Evolutionary conservation across 768 basidiomycete species (phyloP).

Genomic region (Pisolithus albus): DNA sequence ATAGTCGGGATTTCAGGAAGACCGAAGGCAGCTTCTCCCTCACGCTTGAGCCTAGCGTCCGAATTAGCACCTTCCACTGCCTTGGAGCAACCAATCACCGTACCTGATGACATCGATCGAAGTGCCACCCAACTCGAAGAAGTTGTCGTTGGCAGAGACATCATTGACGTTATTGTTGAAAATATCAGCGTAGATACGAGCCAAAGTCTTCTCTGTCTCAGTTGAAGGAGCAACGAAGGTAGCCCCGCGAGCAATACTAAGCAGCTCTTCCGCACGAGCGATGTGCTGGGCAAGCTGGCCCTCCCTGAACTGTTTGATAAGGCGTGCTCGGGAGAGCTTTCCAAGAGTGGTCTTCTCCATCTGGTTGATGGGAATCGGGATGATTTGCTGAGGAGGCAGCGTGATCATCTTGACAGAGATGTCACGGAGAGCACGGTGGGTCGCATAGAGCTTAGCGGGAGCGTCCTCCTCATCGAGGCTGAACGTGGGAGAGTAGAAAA

Average conservation of each 20-base stretch:
- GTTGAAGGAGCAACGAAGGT: conserved; percentile 14
- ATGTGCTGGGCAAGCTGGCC: conserved; percentile 25
- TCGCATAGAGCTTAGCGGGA: conserved; percentile 10
- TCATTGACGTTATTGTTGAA: conserved; percentile 18
- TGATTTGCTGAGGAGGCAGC: conserved; percentile 29
- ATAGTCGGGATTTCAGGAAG: conserved; percentile 28
- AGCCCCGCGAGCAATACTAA: conserved; percentile 12
- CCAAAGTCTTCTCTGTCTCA: conserved; percentile 21
- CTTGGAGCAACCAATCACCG: background rate
- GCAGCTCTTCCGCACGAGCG: conserved; percentile 15
- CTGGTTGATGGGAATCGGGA: conserved; percentile 32
- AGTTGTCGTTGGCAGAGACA: conserved; percentile 25
- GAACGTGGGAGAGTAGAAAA: conserved; percentile 34
- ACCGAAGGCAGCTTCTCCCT: conserved; percentile 16
- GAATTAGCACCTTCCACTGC: background rate
- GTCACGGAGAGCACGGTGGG: conserved; percentile 25
- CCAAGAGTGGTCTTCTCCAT: conserved; percentile 38
- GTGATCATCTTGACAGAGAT: conserved; percentile 24
- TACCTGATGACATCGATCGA: conserved; percentile 30
- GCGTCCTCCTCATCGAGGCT: conserved; percentile 15
- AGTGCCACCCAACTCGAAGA: conserved; percentile 35
- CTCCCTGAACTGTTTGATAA: conserved; percentile 25
- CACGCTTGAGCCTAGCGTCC: conserved; percentile 15
- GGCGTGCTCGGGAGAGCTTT: conserved; percentile 33
- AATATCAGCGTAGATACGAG: conserved; percentile 20